phyloP scores from a whole-genome alignment of 306 rosid genomes.

The Casuarina glauca region DNA sequence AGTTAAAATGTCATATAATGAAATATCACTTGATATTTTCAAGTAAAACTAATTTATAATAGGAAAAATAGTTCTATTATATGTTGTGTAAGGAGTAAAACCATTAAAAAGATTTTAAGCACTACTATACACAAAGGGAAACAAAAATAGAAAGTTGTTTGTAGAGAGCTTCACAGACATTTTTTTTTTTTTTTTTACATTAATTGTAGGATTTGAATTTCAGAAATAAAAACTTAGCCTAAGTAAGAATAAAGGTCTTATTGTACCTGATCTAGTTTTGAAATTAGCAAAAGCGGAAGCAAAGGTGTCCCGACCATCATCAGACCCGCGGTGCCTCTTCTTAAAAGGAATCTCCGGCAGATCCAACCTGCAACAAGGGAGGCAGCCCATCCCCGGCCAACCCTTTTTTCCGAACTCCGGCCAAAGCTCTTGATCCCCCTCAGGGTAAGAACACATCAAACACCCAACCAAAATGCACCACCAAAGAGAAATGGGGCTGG shows the following conservation, averaged over 20 bases:
- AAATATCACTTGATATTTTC: no score
- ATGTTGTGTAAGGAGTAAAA: no score
- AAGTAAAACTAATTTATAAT: no score
- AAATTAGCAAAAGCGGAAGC: conserved; percentile 40
- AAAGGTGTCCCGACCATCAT: conserved; percentile 33
- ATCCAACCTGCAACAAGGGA: conserved; percentile 38
- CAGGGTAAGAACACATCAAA: background rate
- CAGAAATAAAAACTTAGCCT: no score
- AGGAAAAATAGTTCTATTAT: no score
- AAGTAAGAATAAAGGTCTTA: background rate
- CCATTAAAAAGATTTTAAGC: no score
- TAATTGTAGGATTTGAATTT: no score
- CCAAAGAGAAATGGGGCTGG: background rate
- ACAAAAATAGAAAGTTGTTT: no score
- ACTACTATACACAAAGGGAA: no score
- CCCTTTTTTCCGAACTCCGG: conserved; percentile 13
- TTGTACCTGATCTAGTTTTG: conserved; percentile 48
- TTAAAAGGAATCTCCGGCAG: background rate
- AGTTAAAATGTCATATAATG: no score
- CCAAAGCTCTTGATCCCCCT: background rate
- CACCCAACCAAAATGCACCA: background rate
- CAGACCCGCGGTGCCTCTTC: background rate
- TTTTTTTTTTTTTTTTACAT: no score
- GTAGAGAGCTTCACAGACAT: no score
- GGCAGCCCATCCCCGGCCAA: conserved; percentile 35